phyloP scores from a whole-genome alignment of 225 moss, liverwort and hornwort genomes.

The Pseudoscleropodium purum region DNA sequence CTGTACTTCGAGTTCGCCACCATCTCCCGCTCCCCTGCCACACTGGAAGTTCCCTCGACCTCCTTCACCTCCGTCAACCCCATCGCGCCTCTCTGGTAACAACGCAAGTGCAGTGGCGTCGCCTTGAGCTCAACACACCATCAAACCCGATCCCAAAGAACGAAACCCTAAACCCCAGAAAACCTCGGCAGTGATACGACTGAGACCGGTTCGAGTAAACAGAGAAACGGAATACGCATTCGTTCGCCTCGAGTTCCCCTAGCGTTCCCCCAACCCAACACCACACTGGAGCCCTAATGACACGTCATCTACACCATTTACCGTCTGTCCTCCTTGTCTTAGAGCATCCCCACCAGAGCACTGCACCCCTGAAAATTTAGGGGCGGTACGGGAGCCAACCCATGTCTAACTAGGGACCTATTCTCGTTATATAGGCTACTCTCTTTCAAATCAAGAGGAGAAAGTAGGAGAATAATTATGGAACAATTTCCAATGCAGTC shows the following conservation, averaged over 20 bases:
- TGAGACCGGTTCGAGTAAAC: neutral
- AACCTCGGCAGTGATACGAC: neutral
- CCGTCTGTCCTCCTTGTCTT: neutral
- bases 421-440: no score
- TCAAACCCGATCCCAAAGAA: neutral
- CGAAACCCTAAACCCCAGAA: neutral
- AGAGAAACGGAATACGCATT: neutral
- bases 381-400: no score
- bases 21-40: slow-evolving; percentile 30
- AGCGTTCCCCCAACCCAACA: neutral
- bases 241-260: neutral
- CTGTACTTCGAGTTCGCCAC: slow-evolving; percentile 66
- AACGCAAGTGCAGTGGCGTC: neutral
- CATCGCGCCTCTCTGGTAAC: neutral
- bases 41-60: slow-evolving; percentile 1
- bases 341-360: no score
- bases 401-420: no score
- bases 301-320: neutral
- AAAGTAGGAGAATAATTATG: no score
- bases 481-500: no score
- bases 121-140: neutral
- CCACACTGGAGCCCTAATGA: neutral
- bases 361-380: no score
- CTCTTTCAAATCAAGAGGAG: no score
- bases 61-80: slow-evolving; percentile 8